Percentiles rank a stretch among this genome's conserved stretches.
These are phyloP conservation scores for Fusarium haematococcum DNA, from an alignment of 2,329 filamentous ascomycete genomes.

Conservation along the genomic window DNA sequence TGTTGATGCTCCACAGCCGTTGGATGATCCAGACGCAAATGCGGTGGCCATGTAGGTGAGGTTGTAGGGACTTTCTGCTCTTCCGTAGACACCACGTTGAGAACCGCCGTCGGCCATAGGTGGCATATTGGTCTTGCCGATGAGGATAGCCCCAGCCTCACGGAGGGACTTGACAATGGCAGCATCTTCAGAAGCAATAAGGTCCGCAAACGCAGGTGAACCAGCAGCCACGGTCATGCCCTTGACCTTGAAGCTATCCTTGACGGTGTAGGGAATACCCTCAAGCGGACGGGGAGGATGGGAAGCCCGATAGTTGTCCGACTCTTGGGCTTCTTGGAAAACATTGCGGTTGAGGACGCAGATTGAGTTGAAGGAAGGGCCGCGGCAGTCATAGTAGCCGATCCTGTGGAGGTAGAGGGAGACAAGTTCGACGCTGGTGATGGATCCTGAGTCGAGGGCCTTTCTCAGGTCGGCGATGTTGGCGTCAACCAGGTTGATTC, in stretches of 20 bases:
- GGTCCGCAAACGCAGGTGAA: slow-evolving; percentile 63
- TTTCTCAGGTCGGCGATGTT: slow-evolving; percentile 36
- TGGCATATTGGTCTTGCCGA: slow-evolving; percentile 68
- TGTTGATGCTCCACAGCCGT: slow-evolving; percentile 64
- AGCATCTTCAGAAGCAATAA: slow-evolving; percentile 65
- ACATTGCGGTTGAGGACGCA: slow-evolving; percentile 41
- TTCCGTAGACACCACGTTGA: slow-evolving; percentile 67
- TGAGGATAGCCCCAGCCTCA: slow-evolving; percentile 47
- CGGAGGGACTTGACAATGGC: slow-evolving; percentile 60
- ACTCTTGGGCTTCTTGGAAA: slow-evolving; percentile 45
- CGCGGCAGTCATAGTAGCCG: slow-evolving; percentile 41
- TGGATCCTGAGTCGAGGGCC: slow-evolving; percentile 29
- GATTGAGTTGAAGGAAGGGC: slow-evolving; percentile 43
- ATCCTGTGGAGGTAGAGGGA: slow-evolving; percentile 44
- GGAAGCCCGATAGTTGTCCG: slow-evolving; percentile 43
- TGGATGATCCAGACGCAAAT: slow-evolving; percentile 68
- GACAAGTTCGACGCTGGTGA: slow-evolving; percentile 45
- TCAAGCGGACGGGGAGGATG: slow-evolving; percentile 53
- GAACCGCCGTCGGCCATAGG: slow-evolving; percentile 70
- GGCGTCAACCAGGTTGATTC: slow-evolving; percentile 37
- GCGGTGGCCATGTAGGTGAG: slow-evolving; percentile 63
- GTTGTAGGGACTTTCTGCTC: slow-evolving; percentile 69
- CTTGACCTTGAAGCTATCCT: slow-evolving; percentile 67
- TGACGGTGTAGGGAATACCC: slow-evolving; percentile 68
- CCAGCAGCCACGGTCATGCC: slow-evolving; percentile 66